Percentiles rank a stretch among this genome's conserved stretches.
Conservation (phyloP, 2,329 filamentous ascomycete genomes). For the Colletotrichum theobromicola region DNA sequence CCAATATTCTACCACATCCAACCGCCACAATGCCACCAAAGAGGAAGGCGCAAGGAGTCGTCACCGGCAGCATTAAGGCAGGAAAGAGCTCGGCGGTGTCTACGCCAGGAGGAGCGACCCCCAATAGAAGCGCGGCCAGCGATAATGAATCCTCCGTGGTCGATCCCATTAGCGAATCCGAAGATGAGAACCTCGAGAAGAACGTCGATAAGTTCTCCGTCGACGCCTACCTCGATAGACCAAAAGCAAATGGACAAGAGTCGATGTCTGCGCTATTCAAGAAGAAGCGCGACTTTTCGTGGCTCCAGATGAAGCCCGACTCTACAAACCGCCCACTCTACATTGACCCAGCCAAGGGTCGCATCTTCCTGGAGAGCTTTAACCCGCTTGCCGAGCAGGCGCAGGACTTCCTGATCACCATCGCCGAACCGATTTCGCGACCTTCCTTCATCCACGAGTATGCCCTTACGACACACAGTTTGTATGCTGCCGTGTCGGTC, state of each 20-base stretch:
- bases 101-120: slow-evolving; percentile 65
- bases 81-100: slow-evolving; percentile 63
- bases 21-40: slow-evolving; percentile 67
- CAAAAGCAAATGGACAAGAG: slow-evolving; percentile 13
- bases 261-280: slow-evolving; percentile 36
- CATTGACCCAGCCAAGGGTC: slow-evolving; percentile 87
- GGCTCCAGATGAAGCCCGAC: slow-evolving; percentile 82
- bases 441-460: slow-evolving; percentile 95
- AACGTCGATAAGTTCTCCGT: slow-evolving; percentile 66
- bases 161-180: slow-evolving; percentile 39
- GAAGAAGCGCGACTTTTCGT: slow-evolving; percentile 73
- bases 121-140: slow-evolving; percentile 59
- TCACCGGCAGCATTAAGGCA: slow-evolving; percentile 56
- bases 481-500: slow-evolving; percentile 95
- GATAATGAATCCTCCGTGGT: slow-evolving; percentile 50
- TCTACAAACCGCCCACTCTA: slow-evolving; percentile 89
- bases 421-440: slow-evolving; percentile 90
- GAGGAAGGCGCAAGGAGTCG: slow-evolving; percentile 65
- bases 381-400: slow-evolving; percentile 85
- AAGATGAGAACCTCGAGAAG: slow-evolving; percentile 60
- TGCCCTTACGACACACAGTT: slow-evolving; percentile 85
- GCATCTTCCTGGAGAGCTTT: slow-evolving; percentile 94
- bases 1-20: background rate
- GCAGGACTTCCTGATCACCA: slow-evolving; percentile 94
- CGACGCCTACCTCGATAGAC: slow-evolving; percentile 44